These are phyloP conservation scores for Nitzschia sp. DNA, from an alignment of 108 stramenopile species.

Conservation along the genomic window DNA sequence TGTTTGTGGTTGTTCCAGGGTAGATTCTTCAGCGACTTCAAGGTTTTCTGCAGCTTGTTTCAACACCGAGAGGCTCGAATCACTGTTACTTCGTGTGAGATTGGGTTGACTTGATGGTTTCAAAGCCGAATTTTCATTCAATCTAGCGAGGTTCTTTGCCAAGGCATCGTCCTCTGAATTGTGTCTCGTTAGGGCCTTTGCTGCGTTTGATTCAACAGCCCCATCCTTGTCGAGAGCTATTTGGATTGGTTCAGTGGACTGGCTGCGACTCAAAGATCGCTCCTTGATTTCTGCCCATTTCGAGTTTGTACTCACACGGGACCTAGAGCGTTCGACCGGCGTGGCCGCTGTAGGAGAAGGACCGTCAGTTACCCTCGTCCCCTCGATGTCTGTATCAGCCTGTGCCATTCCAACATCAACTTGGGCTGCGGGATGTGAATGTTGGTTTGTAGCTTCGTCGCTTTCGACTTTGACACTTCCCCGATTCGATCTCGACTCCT, in stretches of 20 bases:
- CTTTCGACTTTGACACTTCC: not conserved
- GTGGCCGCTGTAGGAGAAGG: too few species aligned
- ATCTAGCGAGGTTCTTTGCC: not conserved
- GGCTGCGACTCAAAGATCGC: slow-evolving; percentile 3
- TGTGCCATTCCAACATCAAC: too few species aligned
- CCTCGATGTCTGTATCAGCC: too few species aligned
- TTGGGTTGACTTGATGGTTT: not conserved
- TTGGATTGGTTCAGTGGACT: not conserved
- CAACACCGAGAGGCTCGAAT: not conserved
- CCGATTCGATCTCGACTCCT: not conserved
- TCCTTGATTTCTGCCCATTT: slow-evolving; percentile 18
- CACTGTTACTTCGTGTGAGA: slow-evolving; percentile 6
- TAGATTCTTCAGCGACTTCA: not conserved
- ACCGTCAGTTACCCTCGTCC: too few species aligned
- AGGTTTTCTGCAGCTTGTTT: not conserved
- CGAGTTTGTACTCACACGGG: not conserved
- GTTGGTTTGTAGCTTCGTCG: not conserved
- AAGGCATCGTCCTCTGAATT: not conserved
- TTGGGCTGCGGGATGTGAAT: too few species aligned
- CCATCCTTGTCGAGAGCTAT: too few species aligned
- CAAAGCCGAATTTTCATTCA: not conserved
- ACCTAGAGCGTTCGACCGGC: too few species aligned
- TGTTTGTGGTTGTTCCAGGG: too few species aligned
- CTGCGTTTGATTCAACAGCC: too few species aligned
- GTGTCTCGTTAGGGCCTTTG: too few species aligned